Conservation (phyloP, 2,329 filamentous ascomycete species). For the Arthrinium puccinioides region DNA sequence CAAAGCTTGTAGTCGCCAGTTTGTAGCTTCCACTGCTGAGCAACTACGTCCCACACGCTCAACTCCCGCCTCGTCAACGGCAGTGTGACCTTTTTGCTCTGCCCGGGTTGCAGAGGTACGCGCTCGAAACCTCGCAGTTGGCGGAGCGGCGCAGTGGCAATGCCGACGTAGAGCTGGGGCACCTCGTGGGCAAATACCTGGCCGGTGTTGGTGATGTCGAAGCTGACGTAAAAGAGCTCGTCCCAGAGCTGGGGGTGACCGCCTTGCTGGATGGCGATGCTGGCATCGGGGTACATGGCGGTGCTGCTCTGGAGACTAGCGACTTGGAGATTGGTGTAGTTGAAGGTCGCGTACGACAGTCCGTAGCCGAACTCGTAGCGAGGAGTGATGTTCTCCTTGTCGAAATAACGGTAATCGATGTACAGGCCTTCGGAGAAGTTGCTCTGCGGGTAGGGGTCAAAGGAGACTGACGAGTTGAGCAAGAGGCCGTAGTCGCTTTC, state of each 20-base stretch:
- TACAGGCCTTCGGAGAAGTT: conserved; percentile 75
- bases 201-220: conserved; percentile 61
- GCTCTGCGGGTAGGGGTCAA: conserved; percentile 53
- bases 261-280: conserved; percentile 30
- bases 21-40: conserved; percentile 59
- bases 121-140: conserved; percentile 56
- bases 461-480: conserved; percentile 49
- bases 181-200: conserved; percentile 55
- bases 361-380: conserved; percentile 81
- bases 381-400: conserved; percentile 63
- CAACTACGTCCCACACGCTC: conserved; percentile 60
- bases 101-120: conserved; percentile 46
- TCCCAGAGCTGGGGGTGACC: conserved; percentile 41
- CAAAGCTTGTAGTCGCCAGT: conserved; percentile 27
- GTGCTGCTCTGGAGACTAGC: not conserved
- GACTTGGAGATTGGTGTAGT: conserved; percentile 12
- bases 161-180: conserved; percentile 50
- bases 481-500: conserved; percentile 44
- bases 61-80: conserved; percentile 57
- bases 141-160: conserved; percentile 24
- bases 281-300: not conserved
- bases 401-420: conserved; percentile 86
- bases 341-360: conserved; percentile 69
- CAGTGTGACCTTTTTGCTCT: conserved; percentile 45
- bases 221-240: conserved; percentile 41